Conservation (phyloP, 2,329 filamentous ascomycete species). For the Thelonectria blattea region DNA sequence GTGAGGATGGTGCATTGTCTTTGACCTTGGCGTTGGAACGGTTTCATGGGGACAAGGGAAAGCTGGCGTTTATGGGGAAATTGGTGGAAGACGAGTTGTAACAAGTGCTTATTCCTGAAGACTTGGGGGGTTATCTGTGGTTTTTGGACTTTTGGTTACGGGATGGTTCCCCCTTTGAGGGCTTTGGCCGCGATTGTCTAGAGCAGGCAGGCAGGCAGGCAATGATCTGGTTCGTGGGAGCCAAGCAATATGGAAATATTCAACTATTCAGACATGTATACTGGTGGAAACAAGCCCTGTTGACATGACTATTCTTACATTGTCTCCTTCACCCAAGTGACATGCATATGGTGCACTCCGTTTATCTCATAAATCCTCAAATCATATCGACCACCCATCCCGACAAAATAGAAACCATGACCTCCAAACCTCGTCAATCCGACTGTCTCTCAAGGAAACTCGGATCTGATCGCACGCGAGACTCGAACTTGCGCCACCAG, state of each 20-base stretch:
- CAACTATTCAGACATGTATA: neutral
- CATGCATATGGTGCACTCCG: neutral
- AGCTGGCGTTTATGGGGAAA: conserved; percentile 26
- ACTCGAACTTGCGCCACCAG: conserved; percentile 98
- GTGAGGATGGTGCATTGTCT: conserved; percentile 2
- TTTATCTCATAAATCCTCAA: neutral
- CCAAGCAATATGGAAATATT: neutral
- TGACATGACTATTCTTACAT: neutral
- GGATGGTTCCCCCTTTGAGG: too few relatives aligned
- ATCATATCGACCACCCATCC: neutral
- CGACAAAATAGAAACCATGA: neutral
- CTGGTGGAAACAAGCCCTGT: neutral
- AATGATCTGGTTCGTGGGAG: neutral
- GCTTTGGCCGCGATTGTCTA: neutral
- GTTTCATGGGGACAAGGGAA: conserved; percentile 1
- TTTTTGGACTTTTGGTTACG: neutral
- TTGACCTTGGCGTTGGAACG: conserved; percentile 14
- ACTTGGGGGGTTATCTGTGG: neutral
- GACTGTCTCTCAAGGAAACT: conserved; percentile 77
- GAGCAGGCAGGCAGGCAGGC: neutral
- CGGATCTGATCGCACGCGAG: conserved; percentile 82
- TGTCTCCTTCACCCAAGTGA: too few relatives aligned
- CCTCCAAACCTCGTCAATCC: conserved; percentile 21
- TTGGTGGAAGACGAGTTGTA: conserved; percentile 20
- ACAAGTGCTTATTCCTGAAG: neutral